A percentile compares a stretch with the other conserved stretches of the same genome.
These are phyloP conservation scores for Leptoxyphium fumago DNA, from an alignment of 2,329 filamentous ascomycete genomes.

Conservation along the genomic window DNA sequence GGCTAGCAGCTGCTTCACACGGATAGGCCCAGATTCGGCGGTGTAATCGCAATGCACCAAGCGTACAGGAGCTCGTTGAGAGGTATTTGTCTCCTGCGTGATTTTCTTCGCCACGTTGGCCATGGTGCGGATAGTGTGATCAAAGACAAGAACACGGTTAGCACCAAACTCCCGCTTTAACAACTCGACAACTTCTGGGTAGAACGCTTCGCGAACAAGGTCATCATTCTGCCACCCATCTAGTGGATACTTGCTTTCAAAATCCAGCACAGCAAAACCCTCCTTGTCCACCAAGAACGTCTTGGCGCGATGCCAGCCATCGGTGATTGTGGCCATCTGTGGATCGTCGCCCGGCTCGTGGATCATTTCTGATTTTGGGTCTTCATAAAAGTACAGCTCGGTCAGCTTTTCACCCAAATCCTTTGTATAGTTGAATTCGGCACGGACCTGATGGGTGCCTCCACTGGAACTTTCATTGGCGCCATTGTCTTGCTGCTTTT, in stretches of 20 bases:
- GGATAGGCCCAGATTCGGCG: constrained; percentile 27
- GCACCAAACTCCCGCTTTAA: constrained; percentile 31
- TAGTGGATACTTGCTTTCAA: constrained; percentile 20
- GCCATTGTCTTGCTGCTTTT: constrained; percentile 3
- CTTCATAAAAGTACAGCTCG: constrained; percentile 29
- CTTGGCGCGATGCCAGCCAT: constrained; percentile 28
- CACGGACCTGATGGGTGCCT: constrained; percentile 18
- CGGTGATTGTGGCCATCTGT: constrained; percentile 25
- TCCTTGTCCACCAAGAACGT: constrained; percentile 32
- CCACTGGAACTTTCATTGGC: background rate
- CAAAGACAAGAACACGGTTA: constrained; percentile 32
- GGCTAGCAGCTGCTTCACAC: constrained; percentile 30
- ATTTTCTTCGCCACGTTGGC: constrained; percentile 19
- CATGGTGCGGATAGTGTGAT: constrained; percentile 34
- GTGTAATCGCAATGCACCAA: constrained; percentile 40
- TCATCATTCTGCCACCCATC: constrained; percentile 28
- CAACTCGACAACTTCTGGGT: constrained; percentile 33
- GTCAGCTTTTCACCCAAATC: constrained; percentile 24
- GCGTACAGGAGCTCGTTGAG: constrained; percentile 31
- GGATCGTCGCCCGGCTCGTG: constrained; percentile 27
- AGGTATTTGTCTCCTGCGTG: constrained; percentile 20
- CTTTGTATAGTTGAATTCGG: constrained; percentile 34
- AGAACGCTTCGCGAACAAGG: constrained; percentile 27
- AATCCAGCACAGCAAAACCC: constrained; percentile 31
- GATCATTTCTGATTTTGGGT: constrained; percentile 23